Evolutionary conservation across 192 early-diverging fungal species (phyloP), one percentile per base, ranked within the genome.

Genomic region (Backusella tarrabulga): DNA sequence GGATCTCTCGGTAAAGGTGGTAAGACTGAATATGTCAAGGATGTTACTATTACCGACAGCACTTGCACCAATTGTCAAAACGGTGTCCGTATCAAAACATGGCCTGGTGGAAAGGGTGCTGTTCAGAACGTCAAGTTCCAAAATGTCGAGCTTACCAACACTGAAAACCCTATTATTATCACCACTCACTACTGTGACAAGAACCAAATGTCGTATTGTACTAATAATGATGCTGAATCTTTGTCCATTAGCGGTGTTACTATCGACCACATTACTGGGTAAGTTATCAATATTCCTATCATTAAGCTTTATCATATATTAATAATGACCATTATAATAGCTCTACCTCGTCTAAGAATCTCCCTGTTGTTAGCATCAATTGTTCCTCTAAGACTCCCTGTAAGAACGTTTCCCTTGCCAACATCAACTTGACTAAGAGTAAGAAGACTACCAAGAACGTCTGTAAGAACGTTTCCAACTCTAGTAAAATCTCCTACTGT

Each of bases 31-130:
- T 77, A 80, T 32, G 87, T 88, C 36, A 73, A 81, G 66, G 80
- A 79, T 67, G 83, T 88, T 9, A 70, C 34, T 2, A 72, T 88
- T 36, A 75, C 21, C 7, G 68, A 76, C 72, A 80, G 69, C 56
- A 80, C 76, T 3, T 72, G 83, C 29, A 74, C 63, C 15, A 81
- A 81, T 56, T 80, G 78, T 23, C 72, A 73, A 34, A 86, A 86
- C 34, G 85, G 79, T 71, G 82, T 88, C 42, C 86, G 87, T 60
- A 86, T 88, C 80, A 88, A 88, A 78, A 83, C 87, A 4, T 79
- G 80, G 46, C 69, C 75, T 56, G 77, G 81, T 63, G 87, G 80
- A 21, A 87, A 67, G 44, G 82, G 82, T 36, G 80, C 76, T 67
- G 87, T 88, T 54, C 75, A 77, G 70, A 84, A 89, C 67, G 76